Conservation (phyloP, 75 land plant genomes). For the Sequoiadendron giganteum region DNA sequence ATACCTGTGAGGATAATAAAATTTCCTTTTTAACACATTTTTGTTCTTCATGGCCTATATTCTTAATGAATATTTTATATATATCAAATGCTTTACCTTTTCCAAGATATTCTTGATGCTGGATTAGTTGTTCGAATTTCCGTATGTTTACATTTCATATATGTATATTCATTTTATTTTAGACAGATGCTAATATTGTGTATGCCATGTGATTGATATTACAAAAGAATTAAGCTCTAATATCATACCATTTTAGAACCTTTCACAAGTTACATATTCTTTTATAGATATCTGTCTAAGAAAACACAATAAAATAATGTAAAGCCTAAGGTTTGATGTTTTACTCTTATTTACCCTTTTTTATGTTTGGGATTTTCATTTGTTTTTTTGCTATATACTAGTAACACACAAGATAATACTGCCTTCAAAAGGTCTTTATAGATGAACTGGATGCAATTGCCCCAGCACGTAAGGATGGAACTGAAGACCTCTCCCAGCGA, state of each 20-base stretch:
- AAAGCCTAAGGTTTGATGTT: not conserved
- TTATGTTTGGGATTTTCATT: not conserved
- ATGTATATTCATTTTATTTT: not conserved
- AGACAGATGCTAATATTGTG: not conserved
- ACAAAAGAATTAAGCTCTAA: not conserved
- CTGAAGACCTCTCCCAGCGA: constrained; percentile 83
- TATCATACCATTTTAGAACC: not conserved
- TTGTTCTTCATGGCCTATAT: not conserved
- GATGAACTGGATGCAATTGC: constrained; percentile 99
- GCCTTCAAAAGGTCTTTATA: constrained; percentile 73
- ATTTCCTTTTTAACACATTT: not conserved
- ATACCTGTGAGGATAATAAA: not conserved
- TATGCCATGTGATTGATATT: not conserved
- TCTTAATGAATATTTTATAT: not conserved
- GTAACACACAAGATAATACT: constrained; percentile 5
- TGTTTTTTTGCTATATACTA: not conserved
- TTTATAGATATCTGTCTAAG: not conserved
- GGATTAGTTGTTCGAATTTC: not conserved
- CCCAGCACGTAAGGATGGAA: constrained; percentile 85
- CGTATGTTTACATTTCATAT: not conserved
- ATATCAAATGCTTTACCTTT: not conserved
- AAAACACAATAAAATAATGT: not conserved
- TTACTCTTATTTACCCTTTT: constrained; percentile 6
- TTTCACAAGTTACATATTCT: not conserved
- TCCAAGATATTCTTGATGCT: not conserved